These are phyloP conservation scores for Chloromonas sp. DNA, from an alignment of 163 green algal species.

Conservation along the genomic window DNA sequence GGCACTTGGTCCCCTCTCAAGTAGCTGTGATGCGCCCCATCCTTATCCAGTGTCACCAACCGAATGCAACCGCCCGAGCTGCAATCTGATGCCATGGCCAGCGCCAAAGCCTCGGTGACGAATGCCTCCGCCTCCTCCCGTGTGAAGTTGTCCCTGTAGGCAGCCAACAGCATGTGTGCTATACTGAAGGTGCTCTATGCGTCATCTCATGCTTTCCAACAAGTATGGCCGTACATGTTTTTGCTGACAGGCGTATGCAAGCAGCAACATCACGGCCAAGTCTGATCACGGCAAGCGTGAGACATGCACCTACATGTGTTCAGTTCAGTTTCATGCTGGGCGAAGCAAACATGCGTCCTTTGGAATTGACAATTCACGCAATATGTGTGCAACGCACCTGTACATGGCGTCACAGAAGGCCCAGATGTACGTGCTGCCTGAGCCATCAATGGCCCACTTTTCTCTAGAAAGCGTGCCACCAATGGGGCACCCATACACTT, in stretches of 20 bases:
- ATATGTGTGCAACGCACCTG: conserved; percentile 36
- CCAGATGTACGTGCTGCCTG: conserved; percentile 89
- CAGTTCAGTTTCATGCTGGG: too few species aligned
- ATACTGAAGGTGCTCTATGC: background rate
- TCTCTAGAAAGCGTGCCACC: conserved; percentile 76
- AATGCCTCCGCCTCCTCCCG: conserved; percentile 73
- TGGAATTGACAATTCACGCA: too few species aligned
- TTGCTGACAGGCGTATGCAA: background rate
- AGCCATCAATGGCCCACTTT: conserved; percentile 86
- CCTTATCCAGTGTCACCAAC: conserved; percentile 61
- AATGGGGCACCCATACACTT: conserved; percentile 86
- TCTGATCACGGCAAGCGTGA: too few species aligned
- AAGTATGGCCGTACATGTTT: background rate
- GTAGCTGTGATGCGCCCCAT: conserved; percentile 44
- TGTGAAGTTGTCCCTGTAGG: conserved; percentile 73
- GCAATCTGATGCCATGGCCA: conserved; percentile 87
- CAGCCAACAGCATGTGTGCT: background rate
- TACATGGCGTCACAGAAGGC: conserved; percentile 78
- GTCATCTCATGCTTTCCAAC: background rate
- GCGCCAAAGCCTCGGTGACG: conserved; percentile 67
- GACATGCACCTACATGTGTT: too few species aligned
- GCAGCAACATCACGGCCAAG: too few species aligned
- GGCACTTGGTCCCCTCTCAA: conserved; percentile 8
- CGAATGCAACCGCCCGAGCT: conserved; percentile 79
- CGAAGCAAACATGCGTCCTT: too few species aligned